Evolutionary conservation across 805 yeast genomes (phyloP), one percentile per base, ranked within the genome.

Genomic region (Barnettozyma pratensis): DNA sequence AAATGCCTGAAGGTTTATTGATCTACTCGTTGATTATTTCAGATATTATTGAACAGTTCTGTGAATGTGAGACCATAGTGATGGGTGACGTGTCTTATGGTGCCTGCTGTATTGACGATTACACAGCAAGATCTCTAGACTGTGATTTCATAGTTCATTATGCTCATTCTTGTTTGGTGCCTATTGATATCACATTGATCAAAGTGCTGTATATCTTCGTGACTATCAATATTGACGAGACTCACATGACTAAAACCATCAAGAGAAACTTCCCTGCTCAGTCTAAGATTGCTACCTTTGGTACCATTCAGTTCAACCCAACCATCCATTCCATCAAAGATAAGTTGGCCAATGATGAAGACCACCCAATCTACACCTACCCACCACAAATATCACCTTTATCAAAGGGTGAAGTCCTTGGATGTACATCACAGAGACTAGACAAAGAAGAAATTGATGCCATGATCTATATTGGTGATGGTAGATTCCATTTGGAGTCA

Each of bases 31-130:
- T 96, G 51, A 77, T 94, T 37, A 80, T 94, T n/a, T 77, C 96
- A 4, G 99, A 94, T 67, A 92, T 94, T 27, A 64, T 94, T 35
- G 96, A 89, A 61, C 96, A 91, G 65, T 92, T 94, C 58, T 91
- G 97, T 64, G 67, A 71, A 3, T 89, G 85, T 46, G 96, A 91
- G 61, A 87, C 91, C 0, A 73, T 94, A 1, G 94, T 92, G 3
- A 94, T 94, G 99, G 99, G 99, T 2, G 99, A 94, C 65, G 99
- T 94, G 0, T 88, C 97, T 0, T 94, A 94, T 61, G 99, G 99
- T 39, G 99, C 99, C 0, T 94, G 99, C 64, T 94, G 99, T 68
- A 90, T 94, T 41, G 99, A 94, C 64, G 99, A 94, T 62, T 94
- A 75, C 63, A 91, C 99, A 0, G 99, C 99, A 2, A 74, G 91